Conservation (phyloP, 2,329 filamentous ascomycete genomes). For the Ophiostoma himal-ulmi region DNA sequence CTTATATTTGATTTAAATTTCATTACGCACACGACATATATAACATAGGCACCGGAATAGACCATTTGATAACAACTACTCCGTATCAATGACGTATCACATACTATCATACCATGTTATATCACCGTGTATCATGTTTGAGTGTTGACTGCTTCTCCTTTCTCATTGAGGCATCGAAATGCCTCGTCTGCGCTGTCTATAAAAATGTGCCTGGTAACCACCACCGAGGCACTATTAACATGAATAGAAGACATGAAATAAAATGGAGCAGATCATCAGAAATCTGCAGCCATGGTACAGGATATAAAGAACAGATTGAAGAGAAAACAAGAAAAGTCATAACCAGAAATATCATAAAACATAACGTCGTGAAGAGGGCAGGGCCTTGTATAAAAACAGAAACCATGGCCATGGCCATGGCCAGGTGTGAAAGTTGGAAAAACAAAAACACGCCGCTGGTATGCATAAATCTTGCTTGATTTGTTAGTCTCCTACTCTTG, state of each 20-base stretch:
- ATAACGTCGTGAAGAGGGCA: slow-evolving; percentile 20
- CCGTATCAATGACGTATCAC: background rate
- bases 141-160: background rate
- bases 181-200: background rate
- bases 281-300: slow-evolving; percentile 3
- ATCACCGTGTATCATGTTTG: background rate
- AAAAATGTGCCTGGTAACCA: background rate
- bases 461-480: background rate
- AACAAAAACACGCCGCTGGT: slow-evolving; percentile 3
- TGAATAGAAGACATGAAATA: background rate
- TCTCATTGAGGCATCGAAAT: background rate
- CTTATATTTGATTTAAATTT: background rate
- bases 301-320: slow-evolving; percentile 10
- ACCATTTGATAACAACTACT: background rate
- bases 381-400: slow-evolving; percentile 2
- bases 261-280: background rate
- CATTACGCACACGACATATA: background rate
- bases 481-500: background rate
- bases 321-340: slow-evolving; percentile 23
- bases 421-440: background rate
- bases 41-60: slow-evolving; percentile 5
- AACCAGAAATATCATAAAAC: slow-evolving; percentile 26
- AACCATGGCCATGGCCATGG: background rate
- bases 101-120: background rate
- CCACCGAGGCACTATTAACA: background rate